A percentile compares a stretch with the other conserved stretches of the same genome.
Conservation (phyloP, 2,329 filamentous ascomycete genomes). For the Ophiocordyceps robertsii region DNA sequence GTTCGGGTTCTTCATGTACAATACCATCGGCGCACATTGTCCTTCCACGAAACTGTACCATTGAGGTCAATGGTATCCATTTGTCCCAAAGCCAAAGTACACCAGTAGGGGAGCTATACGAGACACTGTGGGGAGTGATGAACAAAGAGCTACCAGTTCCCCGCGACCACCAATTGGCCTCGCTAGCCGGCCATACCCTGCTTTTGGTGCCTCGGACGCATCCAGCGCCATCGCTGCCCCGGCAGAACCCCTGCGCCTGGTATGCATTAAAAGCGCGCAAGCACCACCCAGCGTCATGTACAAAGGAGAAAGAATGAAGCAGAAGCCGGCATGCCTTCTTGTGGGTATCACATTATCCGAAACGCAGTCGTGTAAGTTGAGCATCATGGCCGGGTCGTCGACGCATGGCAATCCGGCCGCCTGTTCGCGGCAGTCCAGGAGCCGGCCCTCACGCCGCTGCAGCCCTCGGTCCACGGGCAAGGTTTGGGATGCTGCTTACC, state of each 20-base stretch:
- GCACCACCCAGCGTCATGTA: not conserved
- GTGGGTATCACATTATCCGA: slow-evolving; percentile 26
- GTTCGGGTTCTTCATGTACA: too few species aligned
- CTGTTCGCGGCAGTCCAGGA: not conserved
- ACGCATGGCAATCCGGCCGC: not conserved
- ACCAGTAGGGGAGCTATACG: too few species aligned
- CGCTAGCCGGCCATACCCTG: too few species aligned
- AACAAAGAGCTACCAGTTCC: too few species aligned
- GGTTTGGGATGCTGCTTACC: slow-evolving; percentile 15
- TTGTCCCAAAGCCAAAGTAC: too few species aligned
- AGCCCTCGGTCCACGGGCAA: slow-evolving; percentile 20
- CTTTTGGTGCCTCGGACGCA: not conserved
- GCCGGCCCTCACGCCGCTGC: slow-evolving; percentile 16
- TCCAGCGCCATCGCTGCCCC: not conserved
- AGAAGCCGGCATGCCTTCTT: slow-evolving; percentile 11
- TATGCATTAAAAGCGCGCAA: not conserved
- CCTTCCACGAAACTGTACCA: too few species aligned
- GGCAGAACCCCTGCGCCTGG: not conserved
- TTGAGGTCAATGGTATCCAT: too few species aligned
- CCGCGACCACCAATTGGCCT: too few species aligned
- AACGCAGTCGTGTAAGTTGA: slow-evolving; percentile 9
- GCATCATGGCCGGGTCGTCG: slow-evolving; percentile 3
- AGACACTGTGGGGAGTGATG: too few species aligned
- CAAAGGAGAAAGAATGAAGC: slow-evolving; percentile 1
- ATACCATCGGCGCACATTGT: too few species aligned